phyloP scores from a whole-genome alignment of 2,329 filamentous ascomycete species.

The Emergomyces pasteurianus region DNA sequence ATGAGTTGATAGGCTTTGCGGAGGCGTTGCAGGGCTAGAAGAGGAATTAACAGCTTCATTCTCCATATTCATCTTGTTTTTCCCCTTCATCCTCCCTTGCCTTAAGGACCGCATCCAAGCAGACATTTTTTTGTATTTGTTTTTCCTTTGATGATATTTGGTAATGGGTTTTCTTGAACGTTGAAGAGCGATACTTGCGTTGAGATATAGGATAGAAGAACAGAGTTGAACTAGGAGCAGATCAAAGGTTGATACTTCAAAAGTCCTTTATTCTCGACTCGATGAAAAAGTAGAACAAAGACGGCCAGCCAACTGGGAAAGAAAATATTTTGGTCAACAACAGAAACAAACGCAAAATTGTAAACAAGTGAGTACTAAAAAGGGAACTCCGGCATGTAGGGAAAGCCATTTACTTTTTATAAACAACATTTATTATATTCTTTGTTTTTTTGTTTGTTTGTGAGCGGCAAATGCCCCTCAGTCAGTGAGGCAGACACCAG shows the following conservation, averaged over 20 bases:
- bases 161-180: neutral
- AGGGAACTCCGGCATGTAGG: neutral
- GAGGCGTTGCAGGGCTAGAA: neutral
- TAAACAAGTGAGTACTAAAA: neutral
- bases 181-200: neutral
- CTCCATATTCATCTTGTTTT: neutral
- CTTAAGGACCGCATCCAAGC: neutral
- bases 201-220: neutral
- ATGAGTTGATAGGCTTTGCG: neutral
- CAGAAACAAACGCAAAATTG: neutral
- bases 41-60: neutral
- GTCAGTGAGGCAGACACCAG: neutral
- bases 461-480: neutral
- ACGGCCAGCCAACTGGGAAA: no score
- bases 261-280: no score
- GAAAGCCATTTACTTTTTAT: neutral
- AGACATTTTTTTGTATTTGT: neutral
- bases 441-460: neutral
- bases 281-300: no score
- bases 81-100: neutral
- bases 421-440: no score
- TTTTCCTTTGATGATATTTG: neutral
- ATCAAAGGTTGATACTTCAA: neutral
- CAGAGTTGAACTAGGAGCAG: neutral
- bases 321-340: neutral